Conservation (phyloP, 1,139 yeast species). For the Nadsonia commutata region DNA sequence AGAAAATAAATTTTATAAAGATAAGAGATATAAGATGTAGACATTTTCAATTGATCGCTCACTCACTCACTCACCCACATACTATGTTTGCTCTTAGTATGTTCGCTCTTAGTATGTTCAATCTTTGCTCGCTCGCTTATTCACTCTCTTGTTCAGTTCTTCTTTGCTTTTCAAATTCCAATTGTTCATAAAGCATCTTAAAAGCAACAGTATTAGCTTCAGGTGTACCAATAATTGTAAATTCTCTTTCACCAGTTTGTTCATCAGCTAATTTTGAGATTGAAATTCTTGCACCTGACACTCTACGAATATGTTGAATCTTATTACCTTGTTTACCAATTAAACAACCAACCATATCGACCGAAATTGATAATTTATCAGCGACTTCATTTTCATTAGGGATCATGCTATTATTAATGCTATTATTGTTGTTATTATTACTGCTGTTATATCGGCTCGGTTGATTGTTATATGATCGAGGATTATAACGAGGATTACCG, state of each 20-base stretch:
- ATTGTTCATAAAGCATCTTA: slow-evolving; percentile 51
- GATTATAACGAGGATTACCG: too few species aligned
- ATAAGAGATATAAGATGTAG: too few species aligned
- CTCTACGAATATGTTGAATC: slow-evolving; percentile 73
- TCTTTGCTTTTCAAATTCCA: slow-evolving; percentile 66
- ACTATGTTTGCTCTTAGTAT: too few species aligned
- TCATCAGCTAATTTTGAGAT: slow-evolving; percentile 58
- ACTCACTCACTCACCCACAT: too few species aligned
- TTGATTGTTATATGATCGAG: too few species aligned
- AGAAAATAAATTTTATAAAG: too few species aligned
- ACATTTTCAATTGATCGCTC: too few species aligned
- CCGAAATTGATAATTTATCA: slow-evolving; percentile 47
- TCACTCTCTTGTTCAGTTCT: slow-evolving; percentile 25
- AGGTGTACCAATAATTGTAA: slow-evolving; percentile 57
- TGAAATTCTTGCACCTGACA: slow-evolving; percentile 67
- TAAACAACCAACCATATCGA: slow-evolving; percentile 79
- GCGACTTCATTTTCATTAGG: slow-evolving; percentile 20
- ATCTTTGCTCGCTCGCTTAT: too few species aligned
- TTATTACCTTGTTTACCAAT: slow-evolving; percentile 80
- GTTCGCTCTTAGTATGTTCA: too few species aligned
- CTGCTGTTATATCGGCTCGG: not conserved
- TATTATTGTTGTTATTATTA: slow-evolving; percentile 1
- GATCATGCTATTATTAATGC: slow-evolving; percentile 5
- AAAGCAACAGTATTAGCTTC: slow-evolving; percentile 58
- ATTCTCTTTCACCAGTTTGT: slow-evolving; percentile 48